Percentiles rank a stretch among this genome's conserved stretches.
These are phyloP conservation scores for Eremochloa ophiuroides DNA, from an alignment of 176 grass and related monocot genomes.

Conservation along the genomic window DNA sequence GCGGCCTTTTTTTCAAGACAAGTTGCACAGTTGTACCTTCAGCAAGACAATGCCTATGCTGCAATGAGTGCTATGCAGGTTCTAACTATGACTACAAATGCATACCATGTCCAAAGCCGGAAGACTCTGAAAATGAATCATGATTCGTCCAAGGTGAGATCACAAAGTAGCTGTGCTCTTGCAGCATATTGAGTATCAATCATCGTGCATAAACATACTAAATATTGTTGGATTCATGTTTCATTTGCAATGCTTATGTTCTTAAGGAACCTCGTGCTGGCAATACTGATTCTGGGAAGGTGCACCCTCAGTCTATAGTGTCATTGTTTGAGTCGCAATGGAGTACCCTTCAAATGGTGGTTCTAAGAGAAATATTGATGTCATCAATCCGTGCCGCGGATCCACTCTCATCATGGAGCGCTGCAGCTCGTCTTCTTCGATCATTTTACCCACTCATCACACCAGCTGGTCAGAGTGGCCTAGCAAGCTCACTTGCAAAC, in stretches of 20 bases:
- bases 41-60: constrained; percentile 87
- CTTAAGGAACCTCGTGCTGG: constrained; percentile 46
- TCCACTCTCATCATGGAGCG: constrained; percentile 89
- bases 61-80: constrained; percentile 99
- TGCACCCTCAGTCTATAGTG: constrained; percentile 59
- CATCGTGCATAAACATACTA: not conserved
- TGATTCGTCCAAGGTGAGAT: constrained; percentile 36
- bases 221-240: constrained; percentile 30
- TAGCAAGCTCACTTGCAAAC: constrained; percentile 88
- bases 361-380: constrained; percentile 96
- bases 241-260: constrained; percentile 11
- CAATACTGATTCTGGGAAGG: constrained; percentile 55
- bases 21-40: constrained; percentile 95
- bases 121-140: constrained; percentile 44
- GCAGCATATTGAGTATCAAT: not conserved
- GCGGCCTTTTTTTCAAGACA: constrained; percentile 98
- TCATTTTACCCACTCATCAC: constrained; percentile 99
- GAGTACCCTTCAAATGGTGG: constrained; percentile 96
- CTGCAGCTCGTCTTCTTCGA: constrained; percentile 91
- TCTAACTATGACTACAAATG: constrained; percentile 78
- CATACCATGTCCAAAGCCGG: constrained; percentile 94
- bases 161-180: not conserved
- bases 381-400: constrained; percentile 91
- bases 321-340: constrained; percentile 93
- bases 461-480: constrained; percentile 90